Evolutionary conservation across 139 green algal genomes (phyloP).

Genomic region (Ulvella scutata): DNA sequence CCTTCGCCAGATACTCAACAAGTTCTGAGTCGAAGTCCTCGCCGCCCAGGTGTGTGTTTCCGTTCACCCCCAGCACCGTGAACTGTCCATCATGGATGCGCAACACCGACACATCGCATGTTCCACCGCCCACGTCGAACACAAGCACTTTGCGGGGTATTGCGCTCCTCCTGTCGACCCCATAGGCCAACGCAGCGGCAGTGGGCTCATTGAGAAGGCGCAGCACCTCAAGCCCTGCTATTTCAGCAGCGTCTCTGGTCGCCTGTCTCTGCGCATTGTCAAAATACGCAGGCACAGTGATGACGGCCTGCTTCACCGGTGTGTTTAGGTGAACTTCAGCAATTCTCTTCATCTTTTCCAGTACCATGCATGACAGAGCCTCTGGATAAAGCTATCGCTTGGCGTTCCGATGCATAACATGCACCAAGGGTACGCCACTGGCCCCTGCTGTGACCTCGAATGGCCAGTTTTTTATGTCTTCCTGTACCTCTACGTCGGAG

Average conservation of each 20-base stretch:
- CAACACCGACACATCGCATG: slow-evolving; percentile 98
- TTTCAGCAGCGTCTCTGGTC: slow-evolving; percentile 84
- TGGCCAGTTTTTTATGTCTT: slow-evolving; percentile 89
- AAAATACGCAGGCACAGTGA: slow-evolving; percentile 97
- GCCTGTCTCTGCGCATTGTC: slow-evolving; percentile 95
- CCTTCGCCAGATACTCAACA: slow-evolving; percentile 99
- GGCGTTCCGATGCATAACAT: slow-evolving; percentile 37
- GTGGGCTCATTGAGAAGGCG: slow-evolving; percentile 98
- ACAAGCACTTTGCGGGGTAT: slow-evolving; percentile 98
- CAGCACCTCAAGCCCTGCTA: slow-evolving; percentile 76
- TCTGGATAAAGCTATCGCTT: slow-evolving; percentile 26
- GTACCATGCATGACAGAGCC: slow-evolving; percentile 31
- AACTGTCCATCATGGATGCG: slow-evolving; percentile 97
- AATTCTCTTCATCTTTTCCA: slow-evolving; percentile 64
- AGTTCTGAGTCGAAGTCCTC: slow-evolving; percentile 98
- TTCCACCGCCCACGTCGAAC: slow-evolving; percentile 96
- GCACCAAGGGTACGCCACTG: slow-evolving; percentile 79
- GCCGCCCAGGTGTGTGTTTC: slow-evolving; percentile 92
- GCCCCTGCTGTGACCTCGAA: slow-evolving; percentile 89
- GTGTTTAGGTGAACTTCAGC: slow-evolving; percentile 62
- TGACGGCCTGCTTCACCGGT: slow-evolving; percentile 65
- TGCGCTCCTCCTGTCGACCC: slow-evolving; percentile 89
- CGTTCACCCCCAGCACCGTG: slow-evolving; percentile 67
- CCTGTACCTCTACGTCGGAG: slow-evolving; percentile 51
- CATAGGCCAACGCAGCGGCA: slow-evolving; percentile 90